A percentile compares a stretch with the other conserved stretches of the same genome.
Evolutionary conservation across 1,139 yeast genomes (phyloP).

Genomic region (Meyerozyma elateridarum): DNA sequence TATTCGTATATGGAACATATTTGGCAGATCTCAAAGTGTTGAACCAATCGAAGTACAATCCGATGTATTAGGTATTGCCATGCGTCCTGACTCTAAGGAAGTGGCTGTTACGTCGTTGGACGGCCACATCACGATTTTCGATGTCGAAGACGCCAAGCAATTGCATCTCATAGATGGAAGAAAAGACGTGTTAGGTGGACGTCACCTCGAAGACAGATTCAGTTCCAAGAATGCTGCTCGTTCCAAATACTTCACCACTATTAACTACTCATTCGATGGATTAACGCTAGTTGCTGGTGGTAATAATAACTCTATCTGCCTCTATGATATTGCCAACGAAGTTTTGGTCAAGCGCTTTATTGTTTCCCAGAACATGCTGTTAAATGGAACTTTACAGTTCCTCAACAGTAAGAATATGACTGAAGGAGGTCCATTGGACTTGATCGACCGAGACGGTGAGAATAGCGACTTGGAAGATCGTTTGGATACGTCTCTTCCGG

Average conservation of each 20-base stretch:
- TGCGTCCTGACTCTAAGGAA: slow-evolving; percentile 91
- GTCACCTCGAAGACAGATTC: slow-evolving; percentile 79
- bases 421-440: slow-evolving; percentile 81
- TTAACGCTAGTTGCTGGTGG: slow-evolving; percentile 87
- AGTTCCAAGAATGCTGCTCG: slow-evolving; percentile 76
- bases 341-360: slow-evolving; percentile 77
- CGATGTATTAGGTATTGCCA: slow-evolving; percentile 78
- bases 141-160: slow-evolving; percentile 77
- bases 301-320: slow-evolving; percentile 82
- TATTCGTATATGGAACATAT: slow-evolving; percentile 87
- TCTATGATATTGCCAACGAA: slow-evolving; percentile 84
- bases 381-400: slow-evolving; percentile 81
- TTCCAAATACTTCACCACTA: slow-evolving; percentile 76
- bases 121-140: slow-evolving; percentile 83
- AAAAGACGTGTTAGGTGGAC: slow-evolving; percentile 82
- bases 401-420: slow-evolving; percentile 80
- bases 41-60: slow-evolving; percentile 86
- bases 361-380: slow-evolving; percentile 82
- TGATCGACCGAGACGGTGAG: slow-evolving; percentile 83
- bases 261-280: slow-evolving; percentile 89
- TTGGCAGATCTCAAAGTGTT: slow-evolving; percentile 76
- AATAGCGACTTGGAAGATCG: slow-evolving; percentile 83
- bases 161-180: slow-evolving; percentile 81
- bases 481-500: slow-evolving; percentile 73
- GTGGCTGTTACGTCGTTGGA: slow-evolving; percentile 85